Evolutionary conservation across 1,284 basidiomycete species (phyloP).

Genomic region (Golubevia sp.): DNA sequence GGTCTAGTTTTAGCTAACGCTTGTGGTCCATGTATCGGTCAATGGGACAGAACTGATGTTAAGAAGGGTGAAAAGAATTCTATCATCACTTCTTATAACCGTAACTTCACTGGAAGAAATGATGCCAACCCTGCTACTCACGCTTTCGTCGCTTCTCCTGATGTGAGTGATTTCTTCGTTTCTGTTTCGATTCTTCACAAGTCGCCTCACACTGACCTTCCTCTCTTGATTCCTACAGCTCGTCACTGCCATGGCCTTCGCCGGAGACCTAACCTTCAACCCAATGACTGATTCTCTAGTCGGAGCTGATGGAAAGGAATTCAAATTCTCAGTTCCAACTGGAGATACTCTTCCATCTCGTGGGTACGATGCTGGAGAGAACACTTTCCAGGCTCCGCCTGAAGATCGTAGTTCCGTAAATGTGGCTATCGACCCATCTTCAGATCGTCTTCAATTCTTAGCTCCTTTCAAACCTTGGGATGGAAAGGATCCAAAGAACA

Average conservation of each 20-base stretch:
- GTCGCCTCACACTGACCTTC: not conserved
- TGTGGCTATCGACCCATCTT: slow-evolving; percentile 85
- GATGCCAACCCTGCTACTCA: slow-evolving; percentile 99
- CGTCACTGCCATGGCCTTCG: slow-evolving; percentile 96
- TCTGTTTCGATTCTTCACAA: not conserved
- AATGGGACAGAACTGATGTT: slow-evolving; percentile 96
- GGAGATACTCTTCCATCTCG: slow-evolving; percentile 90
- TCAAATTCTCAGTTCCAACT: slow-evolving; percentile 90
- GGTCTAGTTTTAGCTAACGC: slow-evolving; percentile 96
- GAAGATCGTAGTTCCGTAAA: slow-evolving; percentile 78
- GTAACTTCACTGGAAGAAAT: slow-evolving; percentile 99
- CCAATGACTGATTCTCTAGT: slow-evolving; percentile 87
- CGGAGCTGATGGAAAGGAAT: slow-evolving; percentile 90
- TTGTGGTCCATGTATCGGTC: slow-evolving; percentile 98
- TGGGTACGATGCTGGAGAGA: slow-evolving; percentile 93
- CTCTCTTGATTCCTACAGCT: slow-evolving; percentile 61
- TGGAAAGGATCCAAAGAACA: slow-evolving; percentile 84
- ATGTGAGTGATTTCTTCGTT: slow-evolving; percentile 58
- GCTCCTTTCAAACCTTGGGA: slow-evolving; percentile 90
- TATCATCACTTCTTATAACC: slow-evolving; percentile 97
- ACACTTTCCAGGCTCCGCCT: slow-evolving; percentile 96
- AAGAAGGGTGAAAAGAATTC: slow-evolving; percentile 85
- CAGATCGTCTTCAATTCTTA: slow-evolving; percentile 92
- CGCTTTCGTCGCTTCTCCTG: slow-evolving; percentile 97
- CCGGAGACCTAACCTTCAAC: slow-evolving; percentile 94